Base-by-base conservation (phyloP, 805 yeast species). In the Pichia pseudocactophila region DNA sequence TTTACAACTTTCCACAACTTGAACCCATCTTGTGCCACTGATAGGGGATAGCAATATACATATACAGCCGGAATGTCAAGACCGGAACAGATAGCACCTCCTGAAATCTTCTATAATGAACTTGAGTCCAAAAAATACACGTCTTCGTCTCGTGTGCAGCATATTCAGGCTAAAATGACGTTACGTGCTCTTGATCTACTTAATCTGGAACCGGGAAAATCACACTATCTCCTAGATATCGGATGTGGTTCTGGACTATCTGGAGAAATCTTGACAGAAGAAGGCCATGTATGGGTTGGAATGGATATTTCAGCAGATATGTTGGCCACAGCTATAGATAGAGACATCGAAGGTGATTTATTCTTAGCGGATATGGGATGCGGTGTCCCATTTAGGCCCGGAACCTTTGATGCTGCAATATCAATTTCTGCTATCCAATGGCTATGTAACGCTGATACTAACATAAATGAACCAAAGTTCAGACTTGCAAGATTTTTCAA, bases 221-320 rank as follows among this genome's bases (percentile, higher is more conserved):
- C 78, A 13, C 82, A 85, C 52, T 80, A 80, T 54, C 59, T 92
- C 10, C 73, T 92, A 16, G 98, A 92, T 71, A 73, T 92, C 30
- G 98, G 98, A 13, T 92, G 97, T 69, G 98, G 98, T 2, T 88
- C 97, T 0, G 97, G 98, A 0, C 72, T 92, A 15, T 80, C 92
- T 30, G 98, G 98, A 6, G 97, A 92, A 58, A 90, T 92, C 30
- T 66, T 92, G 34, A 77, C 90, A 0, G 95, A 92, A 56, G 97
- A 92, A 59, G 95, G 95, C 7, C 95, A 86, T 57, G 68, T 79
- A 43, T 92, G 98, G 97, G 66, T 86, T 34, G 98, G 98, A 6
- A 78, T 92, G 86, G 98, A 92, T 64, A 92, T 92, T 39, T 78
- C 97, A 0, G 90, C 97, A 1, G 80, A 90, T 37, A 92, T 92